These are phyloP conservation scores for Albugo laibachii DNA, from an alignment of 352 stramenopile species.

Conservation along the genomic window DNA sequence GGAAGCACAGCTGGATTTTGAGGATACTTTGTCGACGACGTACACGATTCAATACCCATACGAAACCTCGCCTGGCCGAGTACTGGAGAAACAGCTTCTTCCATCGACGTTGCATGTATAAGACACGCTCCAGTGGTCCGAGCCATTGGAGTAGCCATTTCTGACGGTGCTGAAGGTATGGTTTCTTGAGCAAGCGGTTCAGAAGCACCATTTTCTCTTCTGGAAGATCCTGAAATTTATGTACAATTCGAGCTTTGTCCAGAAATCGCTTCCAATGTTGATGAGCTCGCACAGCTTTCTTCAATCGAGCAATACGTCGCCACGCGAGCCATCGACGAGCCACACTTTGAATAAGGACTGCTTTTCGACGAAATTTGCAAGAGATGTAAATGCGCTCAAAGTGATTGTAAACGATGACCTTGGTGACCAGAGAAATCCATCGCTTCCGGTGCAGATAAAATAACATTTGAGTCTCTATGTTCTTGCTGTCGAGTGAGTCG, in stretches of 20 bases:
- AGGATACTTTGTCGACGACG: conserved; percentile 37
- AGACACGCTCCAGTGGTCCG: conserved; percentile 49
- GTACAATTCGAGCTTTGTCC: conserved; percentile 49
- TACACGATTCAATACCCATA: conserved; percentile 57
- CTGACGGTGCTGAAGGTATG: conserved; percentile 32
- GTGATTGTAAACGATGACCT: conserved; percentile 46
- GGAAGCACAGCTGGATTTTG: conserved; percentile 18
- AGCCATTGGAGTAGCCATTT: conserved; percentile 76
- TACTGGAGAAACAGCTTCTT: conserved; percentile 61
- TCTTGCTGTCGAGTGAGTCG: conserved; percentile 7
- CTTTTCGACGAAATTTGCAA: conserved; percentile 44
- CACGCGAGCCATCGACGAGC: conserved; percentile 49
- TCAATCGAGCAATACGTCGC: conserved; percentile 40
- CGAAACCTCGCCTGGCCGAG: conserved; percentile 48
- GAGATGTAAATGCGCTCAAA: conserved; percentile 52
- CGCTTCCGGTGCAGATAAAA: conserved; percentile 58
- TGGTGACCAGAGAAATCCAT: conserved; percentile 47
- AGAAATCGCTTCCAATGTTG: conserved; percentile 40
- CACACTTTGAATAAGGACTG: conserved; percentile 60
- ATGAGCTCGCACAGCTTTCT: conserved; percentile 35
- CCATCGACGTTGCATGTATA: conserved; percentile 76
- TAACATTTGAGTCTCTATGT: conserved; percentile 20
- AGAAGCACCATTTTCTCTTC: conserved; percentile 76
- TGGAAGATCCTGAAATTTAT: conserved; percentile 43
- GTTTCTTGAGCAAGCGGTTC: conserved; percentile 47